Evolutionary conservation across 1,284 basidiomycete species (phyloP), one percentile per base, ranked within the genome.

Genomic region (Malassezia restricta): DNA sequence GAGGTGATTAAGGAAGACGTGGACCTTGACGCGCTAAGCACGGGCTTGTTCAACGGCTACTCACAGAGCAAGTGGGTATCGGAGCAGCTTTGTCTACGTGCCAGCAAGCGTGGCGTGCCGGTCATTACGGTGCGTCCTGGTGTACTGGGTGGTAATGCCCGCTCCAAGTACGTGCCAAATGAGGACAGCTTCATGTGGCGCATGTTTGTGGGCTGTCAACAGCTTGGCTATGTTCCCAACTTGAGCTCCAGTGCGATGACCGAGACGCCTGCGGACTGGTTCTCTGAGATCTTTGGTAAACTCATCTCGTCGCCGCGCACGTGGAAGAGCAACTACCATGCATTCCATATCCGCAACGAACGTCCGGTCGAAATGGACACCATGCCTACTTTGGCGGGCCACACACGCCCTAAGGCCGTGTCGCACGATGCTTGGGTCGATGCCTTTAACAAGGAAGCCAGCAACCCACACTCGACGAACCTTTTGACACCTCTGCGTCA

Each of bases 51-150:
- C 38, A 71, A 74, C 49, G 73, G 73, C 8, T 74, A 74, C 58
- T 68, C 73, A 17, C 73, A 74, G 61, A 73, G 68, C 42, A 74
- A 74, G 54, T 74, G 73, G 73, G 73, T 74, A 8, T 66, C 73
- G 27, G 73, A 74, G 48, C 65, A 65, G 59, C 63, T 74, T 9
- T 68, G 67, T 28, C 46, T 61, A 17, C 65, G 74, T 32, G 64
- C 71, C 14, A 51, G 57, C 15, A 54, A 55, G 31, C 63, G 73
- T 12, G 73, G 73, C 4, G 49, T 74, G 35, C 64, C 67, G 8
- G 71, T 66, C 50, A 66, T 68, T 43, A 68, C 71, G 27, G 58
- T 69, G 29, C 68, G 73, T 5, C 64, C 68, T n/a, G 73, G 73
- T 28, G 72, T 68, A 17, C 60, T 74, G 39, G 66, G 67, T 44